Evolutionary conservation across 169 alveolate species (phyloP).

Genomic region (Perkinsus marinus): DNA sequence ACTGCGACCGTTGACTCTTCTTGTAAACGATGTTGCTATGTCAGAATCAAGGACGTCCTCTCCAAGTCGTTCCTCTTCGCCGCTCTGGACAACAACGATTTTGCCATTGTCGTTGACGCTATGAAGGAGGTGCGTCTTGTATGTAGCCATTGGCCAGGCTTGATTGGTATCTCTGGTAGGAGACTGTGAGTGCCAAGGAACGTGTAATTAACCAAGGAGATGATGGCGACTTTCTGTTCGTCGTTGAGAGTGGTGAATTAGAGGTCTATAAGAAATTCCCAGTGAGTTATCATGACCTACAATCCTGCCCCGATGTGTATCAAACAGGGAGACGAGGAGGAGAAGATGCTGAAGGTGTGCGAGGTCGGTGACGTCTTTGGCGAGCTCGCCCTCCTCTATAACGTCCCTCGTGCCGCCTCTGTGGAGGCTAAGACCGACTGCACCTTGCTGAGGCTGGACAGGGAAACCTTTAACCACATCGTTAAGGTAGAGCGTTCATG

Average conservation of each 20-base stretch:
- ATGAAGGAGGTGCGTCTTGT: constrained; percentile 52
- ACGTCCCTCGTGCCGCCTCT: constrained; percentile 82
- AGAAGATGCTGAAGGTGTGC: constrained; percentile 33
- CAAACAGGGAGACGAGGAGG: constrained; percentile 41
- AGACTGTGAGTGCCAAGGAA: constrained; percentile 2
- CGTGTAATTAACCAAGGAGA: constrained; percentile 72
- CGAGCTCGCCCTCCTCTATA: constrained; percentile 78
- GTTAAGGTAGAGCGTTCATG: constrained; percentile 76
- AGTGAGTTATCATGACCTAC: not conserved
- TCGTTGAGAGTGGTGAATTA: constrained; percentile 71
- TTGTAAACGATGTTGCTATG: not conserved
- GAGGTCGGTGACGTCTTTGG: constrained; percentile 79
- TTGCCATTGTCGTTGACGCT: constrained; percentile 65
- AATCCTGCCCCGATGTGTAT: not conserved
- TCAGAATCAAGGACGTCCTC: constrained; percentile 30
- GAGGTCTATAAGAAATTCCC: constrained; percentile 47
- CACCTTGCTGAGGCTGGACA: constrained; percentile 64
- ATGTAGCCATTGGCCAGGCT: not conserved
- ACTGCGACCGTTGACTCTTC: not conserved
- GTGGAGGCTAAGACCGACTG: constrained; percentile 61
- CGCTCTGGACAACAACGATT: constrained; percentile 58
- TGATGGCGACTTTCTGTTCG: constrained; percentile 75
- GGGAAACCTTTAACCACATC: constrained; percentile 73
- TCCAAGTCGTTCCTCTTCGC: constrained; percentile 61
- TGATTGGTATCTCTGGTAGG: not conserved